Evolutionary conservation across 1,139 yeast species (phyloP).

Genomic region (Entelexis paramagnoliae): DNA sequence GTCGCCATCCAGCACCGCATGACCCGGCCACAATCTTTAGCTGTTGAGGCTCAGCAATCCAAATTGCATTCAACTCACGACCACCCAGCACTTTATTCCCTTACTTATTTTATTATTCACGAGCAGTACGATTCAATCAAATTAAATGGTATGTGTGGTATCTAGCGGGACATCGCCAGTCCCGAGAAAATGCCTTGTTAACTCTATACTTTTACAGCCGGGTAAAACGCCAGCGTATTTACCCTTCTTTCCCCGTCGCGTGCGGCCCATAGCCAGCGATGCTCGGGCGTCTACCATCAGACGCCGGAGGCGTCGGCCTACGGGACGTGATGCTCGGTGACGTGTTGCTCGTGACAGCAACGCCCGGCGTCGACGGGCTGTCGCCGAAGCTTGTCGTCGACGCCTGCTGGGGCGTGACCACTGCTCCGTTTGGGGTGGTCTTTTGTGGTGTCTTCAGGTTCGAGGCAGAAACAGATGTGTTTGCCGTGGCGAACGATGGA

Average conservation of each 20-base stretch:
- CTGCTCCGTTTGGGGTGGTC: neutral
- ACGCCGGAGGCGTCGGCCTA: neutral
- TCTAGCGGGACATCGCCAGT: neutral
- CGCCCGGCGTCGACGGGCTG: neutral
- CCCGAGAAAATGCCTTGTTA: neutral
- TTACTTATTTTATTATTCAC: too few species aligned
- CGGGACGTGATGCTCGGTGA: neutral
- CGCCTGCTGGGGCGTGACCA: neutral
- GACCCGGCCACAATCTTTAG: too few species aligned
- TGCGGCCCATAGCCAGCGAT: neutral
- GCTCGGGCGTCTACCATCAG: conserved; percentile 3
- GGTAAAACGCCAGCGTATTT: conserved; percentile 5
- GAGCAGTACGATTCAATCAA: too few species aligned
- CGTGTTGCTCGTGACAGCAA: neutral
- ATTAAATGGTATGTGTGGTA: too few species aligned
- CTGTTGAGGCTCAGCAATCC: too few species aligned
- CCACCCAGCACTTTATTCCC: too few species aligned
- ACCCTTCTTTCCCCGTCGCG: neutral
- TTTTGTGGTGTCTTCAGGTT: neutral
- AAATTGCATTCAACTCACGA: too few species aligned
- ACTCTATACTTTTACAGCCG: neutral
- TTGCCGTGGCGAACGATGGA: neutral
- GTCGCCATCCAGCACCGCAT: neutral
- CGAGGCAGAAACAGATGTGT: neutral
- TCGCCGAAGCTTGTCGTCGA: neutral